Conservation (phyloP, 116 monocot species). For the Iris pallida region DNA sequence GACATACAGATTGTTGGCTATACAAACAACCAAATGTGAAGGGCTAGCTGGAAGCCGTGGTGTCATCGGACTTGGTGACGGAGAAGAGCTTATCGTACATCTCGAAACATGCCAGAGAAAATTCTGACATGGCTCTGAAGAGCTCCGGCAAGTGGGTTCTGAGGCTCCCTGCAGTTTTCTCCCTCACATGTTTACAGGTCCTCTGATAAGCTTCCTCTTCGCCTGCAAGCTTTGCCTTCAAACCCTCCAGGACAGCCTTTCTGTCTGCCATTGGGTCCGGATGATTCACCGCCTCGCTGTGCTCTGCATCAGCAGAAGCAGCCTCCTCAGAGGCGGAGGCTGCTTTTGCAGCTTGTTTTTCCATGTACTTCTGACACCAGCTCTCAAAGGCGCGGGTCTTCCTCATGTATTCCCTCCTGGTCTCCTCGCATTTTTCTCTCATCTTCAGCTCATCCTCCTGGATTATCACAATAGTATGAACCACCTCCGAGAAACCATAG, state of each 20-base stretch:
- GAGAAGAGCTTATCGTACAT: constrained; percentile 33
- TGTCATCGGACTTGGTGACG: neutral
- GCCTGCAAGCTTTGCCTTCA: constrained; percentile 22
- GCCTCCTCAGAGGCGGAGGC: no score
- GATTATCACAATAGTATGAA: constrained; percentile 30
- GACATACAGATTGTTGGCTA: no score
- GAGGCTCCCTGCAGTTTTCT: constrained; percentile 36
- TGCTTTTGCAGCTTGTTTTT: neutral
- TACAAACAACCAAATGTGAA: no score
- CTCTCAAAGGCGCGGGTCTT: constrained; percentile 28
- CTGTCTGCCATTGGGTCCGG: constrained; percentile 19
- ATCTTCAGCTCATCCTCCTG: constrained; percentile 53
- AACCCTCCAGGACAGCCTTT: constrained; percentile 12
- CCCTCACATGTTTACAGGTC: constrained; percentile 38
- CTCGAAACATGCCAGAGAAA: constrained; percentile 15
- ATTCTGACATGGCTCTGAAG: constrained; percentile 33
- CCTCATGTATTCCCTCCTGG: constrained; percentile 14
- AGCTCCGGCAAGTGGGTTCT: constrained; percentile 42
- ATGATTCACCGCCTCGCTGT: constrained; percentile 2
- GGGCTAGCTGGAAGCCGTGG: no score
- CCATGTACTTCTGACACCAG: constrained; percentile 24
- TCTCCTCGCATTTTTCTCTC: constrained; percentile 39
- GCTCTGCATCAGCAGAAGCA: no score
- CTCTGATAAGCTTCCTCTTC: constrained; percentile 21
- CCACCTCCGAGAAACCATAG: constrained; percentile 37